A percentile compares a stretch with the other conserved stretches of the same genome.
These are phyloP conservation scores for Torulaspora franciscae DNA, from an alignment of 805 yeast species.

Conservation along the genomic window DNA sequence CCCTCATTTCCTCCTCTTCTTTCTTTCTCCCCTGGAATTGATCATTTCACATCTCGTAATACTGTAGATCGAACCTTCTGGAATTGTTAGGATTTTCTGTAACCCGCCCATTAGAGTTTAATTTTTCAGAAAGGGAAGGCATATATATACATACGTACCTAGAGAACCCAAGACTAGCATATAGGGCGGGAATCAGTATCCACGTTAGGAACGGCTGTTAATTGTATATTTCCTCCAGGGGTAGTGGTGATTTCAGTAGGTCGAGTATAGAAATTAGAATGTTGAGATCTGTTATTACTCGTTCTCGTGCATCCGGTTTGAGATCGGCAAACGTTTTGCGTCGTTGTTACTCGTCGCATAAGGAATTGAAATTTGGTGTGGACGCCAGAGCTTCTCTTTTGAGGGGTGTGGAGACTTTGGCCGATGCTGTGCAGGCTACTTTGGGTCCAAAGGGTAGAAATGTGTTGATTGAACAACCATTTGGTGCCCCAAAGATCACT, in stretches of 20 bases:
- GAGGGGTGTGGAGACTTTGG: conserved; percentile 90
- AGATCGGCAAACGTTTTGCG: conserved; percentile 23
- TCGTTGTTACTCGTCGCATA: conserved; percentile 51
- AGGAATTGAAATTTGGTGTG: conserved; percentile 93
- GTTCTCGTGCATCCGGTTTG: conserved; percentile 17
- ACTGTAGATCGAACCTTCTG: conserved; percentile 2
- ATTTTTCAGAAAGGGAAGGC: background rate
- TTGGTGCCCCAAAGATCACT: conserved; percentile 96
- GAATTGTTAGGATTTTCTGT: background rate
- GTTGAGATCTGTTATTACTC: conserved; percentile 17
- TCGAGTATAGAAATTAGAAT: conserved; percentile 2
- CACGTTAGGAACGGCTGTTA: background rate
- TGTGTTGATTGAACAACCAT: conserved; percentile 92
- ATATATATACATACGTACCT: too few relatives aligned
- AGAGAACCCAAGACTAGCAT: too few relatives aligned
- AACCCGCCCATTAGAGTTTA: background rate
- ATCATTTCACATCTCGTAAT: too few relatives aligned
- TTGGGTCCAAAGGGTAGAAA: conserved; percentile 98
- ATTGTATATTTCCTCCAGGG: background rate
- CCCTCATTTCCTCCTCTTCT: too few relatives aligned
- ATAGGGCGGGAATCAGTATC: background rate
- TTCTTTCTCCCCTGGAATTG: too few relatives aligned
- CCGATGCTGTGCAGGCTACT: conserved; percentile 94
- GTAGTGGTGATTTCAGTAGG: background rate
- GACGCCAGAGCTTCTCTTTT: conserved; percentile 94